These are phyloP conservation scores for Bisporella sp. DNA, from an alignment of 2,329 filamentous ascomycete genomes.

Conservation along the genomic window DNA sequence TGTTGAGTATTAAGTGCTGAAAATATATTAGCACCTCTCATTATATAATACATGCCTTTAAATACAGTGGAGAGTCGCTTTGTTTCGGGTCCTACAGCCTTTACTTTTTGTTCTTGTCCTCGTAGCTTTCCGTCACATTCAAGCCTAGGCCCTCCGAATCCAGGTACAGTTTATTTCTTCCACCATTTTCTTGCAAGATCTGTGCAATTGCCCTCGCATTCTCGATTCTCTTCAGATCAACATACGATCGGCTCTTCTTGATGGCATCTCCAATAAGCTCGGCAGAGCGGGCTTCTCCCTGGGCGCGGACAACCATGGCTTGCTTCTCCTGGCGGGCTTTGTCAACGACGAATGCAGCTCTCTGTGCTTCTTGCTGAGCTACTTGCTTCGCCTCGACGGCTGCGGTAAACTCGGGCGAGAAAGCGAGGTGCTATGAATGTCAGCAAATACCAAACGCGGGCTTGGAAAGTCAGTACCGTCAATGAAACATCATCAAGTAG, in stretches of 20 bases:
- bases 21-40: background rate
- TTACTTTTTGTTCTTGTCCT: conserved; percentile 41
- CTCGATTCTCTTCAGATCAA: conserved; percentile 97
- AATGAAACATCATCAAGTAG: conserved; percentile 94
- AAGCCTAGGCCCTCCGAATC: conserved; percentile 86
- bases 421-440: conserved; percentile 54
- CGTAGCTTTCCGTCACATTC: conserved; percentile 62
- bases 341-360: conserved; percentile 95
- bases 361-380: conserved; percentile 87
- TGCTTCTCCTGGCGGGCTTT: conserved; percentile 99
- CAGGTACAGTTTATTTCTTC: conserved; percentile 89
- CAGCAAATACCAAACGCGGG: conserved; percentile 6
- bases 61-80: conserved; percentile 42
- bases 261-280: conserved; percentile 98
- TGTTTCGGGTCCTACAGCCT: conserved; percentile 16
- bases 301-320: conserved; percentile 94
- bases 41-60: conserved; percentile 23
- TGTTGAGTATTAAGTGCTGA: too few species aligned
- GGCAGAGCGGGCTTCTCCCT: conserved; percentile 97
- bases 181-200: conserved; percentile 76
- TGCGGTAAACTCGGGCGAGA: conserved; percentile 67
- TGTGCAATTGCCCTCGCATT: conserved; percentile 86
- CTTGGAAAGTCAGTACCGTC: conserved; percentile 54
- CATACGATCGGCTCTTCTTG: conserved; percentile 97
- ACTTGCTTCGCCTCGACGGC: conserved; percentile 70